Evolutionary conservation across 306 rosid genomes (phyloP).

Genomic region (Corylus americana): DNA sequence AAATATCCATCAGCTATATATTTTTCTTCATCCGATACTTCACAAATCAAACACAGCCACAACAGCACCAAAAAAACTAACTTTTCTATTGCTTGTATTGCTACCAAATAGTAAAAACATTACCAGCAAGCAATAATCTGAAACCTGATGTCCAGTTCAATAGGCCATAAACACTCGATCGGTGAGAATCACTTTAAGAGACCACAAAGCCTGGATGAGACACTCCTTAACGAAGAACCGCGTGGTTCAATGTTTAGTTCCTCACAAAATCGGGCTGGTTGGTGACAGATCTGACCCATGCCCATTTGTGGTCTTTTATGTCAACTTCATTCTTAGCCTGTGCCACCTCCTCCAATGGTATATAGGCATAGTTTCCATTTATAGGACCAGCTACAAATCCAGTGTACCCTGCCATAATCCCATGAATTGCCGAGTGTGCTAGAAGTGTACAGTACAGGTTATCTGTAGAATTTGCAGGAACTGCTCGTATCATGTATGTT

Average conservation of each 20-base stretch:
- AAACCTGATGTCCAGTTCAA: neutral
- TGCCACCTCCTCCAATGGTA: conserved; percentile 79
- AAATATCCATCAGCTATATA: too few relatives aligned
- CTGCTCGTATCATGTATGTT: conserved; percentile 87
- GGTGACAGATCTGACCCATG: conserved; percentile 91
- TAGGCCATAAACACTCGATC: neutral
- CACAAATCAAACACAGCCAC: neutral
- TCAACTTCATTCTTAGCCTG: conserved; percentile 60
- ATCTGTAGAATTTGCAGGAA: conserved; percentile 79
- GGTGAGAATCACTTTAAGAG: neutral
- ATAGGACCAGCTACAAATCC: conserved; percentile 82
- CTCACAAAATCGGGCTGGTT: conserved; percentile 76
- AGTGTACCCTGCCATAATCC: conserved; percentile 85
- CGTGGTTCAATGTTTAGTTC: conserved; percentile 15
- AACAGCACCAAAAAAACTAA: too few relatives aligned
- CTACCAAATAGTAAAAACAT: neutral
- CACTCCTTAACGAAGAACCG: neutral
- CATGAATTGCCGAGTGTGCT: conserved; percentile 86
- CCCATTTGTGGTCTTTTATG: conserved; percentile 70
- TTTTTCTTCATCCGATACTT: neutral
- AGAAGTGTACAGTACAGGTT: conserved; percentile 73
- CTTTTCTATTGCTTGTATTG: neutral
- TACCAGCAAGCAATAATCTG: neutral
- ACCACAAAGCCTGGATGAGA: neutral
- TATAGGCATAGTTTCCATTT: conserved; percentile 71